These are phyloP conservation scores for Vitis riparia DNA, from an alignment of 164 flowering plant species.

Conservation along the genomic window DNA sequence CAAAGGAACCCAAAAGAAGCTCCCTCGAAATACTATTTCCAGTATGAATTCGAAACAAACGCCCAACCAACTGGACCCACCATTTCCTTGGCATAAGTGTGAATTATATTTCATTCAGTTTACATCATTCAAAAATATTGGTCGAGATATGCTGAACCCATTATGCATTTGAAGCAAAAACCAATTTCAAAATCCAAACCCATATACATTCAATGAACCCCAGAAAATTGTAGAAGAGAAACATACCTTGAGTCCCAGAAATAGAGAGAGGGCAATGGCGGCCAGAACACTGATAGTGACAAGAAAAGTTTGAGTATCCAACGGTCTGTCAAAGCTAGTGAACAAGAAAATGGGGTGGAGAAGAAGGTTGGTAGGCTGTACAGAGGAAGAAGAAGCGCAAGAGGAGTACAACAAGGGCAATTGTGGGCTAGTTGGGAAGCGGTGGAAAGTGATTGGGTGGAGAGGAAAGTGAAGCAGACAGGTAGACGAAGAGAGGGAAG, in stretches of 20 bases:
- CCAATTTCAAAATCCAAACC: background rate
- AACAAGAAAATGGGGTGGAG: constrained; percentile 54
- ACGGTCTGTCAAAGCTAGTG: constrained; percentile 40
- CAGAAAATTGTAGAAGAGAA: background rate
- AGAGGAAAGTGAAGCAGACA: constrained; percentile 3
- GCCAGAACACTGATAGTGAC: constrained; percentile 69
- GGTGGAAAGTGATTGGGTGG: constrained; percentile 10
- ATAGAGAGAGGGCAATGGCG: constrained; percentile 84
- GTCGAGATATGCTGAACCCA: too few species aligned
- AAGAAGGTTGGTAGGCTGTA: constrained; percentile 27
- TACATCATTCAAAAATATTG: too few species aligned
- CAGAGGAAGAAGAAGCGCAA: background rate
- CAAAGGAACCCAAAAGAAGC: too few species aligned
- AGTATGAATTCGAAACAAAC: too few species aligned
- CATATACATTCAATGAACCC: background rate
- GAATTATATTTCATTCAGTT: too few species aligned
- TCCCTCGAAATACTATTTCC: too few species aligned
- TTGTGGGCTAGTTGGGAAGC: constrained; percentile 14
- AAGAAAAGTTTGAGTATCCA: constrained; percentile 74
- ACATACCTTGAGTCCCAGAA: constrained; percentile 77
- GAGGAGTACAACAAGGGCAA: constrained; percentile 5
- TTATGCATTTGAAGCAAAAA: background rate
- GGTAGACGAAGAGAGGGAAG: constrained; percentile 22
- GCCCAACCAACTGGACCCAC: too few species aligned
- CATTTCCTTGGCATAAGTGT: too few species aligned